Base-by-base conservation (phyloP, 2,329 filamentous ascomycete species). In the Colletotrichum euphorbiae region DNA sequence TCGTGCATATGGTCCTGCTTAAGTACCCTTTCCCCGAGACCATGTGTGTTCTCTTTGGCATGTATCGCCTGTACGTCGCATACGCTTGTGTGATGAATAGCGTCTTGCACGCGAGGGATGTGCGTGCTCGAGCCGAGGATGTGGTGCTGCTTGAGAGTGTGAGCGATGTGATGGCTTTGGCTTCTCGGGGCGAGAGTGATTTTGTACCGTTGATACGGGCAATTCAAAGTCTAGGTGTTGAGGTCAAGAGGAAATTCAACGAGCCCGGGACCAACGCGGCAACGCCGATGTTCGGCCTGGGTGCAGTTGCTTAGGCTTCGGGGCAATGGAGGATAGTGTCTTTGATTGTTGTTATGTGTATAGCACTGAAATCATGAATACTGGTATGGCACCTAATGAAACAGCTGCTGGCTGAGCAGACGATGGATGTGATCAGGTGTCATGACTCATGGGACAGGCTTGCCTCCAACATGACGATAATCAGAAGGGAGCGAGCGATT, bases 31-130 rank as follows among this genome's bases (percentile, higher is more conserved):
- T 71, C 42, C 73, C 72, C 1, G 68, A 73, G 28, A 74, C 74
- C 0, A 71, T 77, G 60, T 70, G 72, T 1, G 69, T 70, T 0
- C 33, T 75, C 0, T 73, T 77, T 38, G 75, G 75, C 9, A 73
- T 74, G 4, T 77, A 75, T 9, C 62, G 75, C 6, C 74, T 72
- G 4, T 75, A 75, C 13, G 72, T 76, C 4, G 72, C 75, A 4
- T 77, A 72, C 45, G 74, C 75, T 2, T 76, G 73, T 43, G 40
- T 77, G 2, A 69, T 74, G 9, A 72, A 73, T 24, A 71, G 67
- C 7, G 69, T 77, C 2, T 42, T 77, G 0, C 72, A 70, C 2
- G 57, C 72, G 0, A 15, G 70, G 0, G 69, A 77, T 36, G 54
- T 71, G 1, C 65, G 11, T 1, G 58, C 56, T 0, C 72, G 70